phyloP scores from a whole-genome alignment of 2,329 filamentous ascomycete genomes.

The Claviceps purpurea region DNA sequence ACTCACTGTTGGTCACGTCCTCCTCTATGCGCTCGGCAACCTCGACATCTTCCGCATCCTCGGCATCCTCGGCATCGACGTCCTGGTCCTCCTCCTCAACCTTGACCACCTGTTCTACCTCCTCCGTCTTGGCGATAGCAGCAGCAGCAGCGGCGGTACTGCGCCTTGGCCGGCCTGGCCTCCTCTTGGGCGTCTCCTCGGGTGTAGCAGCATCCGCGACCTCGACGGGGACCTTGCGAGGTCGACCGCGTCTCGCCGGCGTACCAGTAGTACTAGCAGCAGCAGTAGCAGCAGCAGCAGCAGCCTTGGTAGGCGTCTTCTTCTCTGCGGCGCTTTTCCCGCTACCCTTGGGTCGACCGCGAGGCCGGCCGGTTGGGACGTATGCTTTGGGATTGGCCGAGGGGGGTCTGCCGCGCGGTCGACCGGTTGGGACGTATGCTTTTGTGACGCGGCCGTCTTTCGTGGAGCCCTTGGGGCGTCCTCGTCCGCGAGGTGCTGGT shows the following conservation, averaged over 20 bases:
- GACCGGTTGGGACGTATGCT: slow-evolving; percentile 23
- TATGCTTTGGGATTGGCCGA: slow-evolving; percentile 18
- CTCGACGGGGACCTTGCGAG: slow-evolving; percentile 15
- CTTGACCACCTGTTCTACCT: neutral
- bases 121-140: neutral
- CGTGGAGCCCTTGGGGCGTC: slow-evolving; percentile 1
- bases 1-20: slow-evolving; percentile 8
- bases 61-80: slow-evolving; percentile 12
- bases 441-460: slow-evolving; percentile 16
- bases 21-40: slow-evolving; percentile 9
- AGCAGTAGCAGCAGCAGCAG: slow-evolving; percentile 8
- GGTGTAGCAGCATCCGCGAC: slow-evolving; percentile 10
- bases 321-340: slow-evolving; percentile 15
- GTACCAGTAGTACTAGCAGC: slow-evolving; percentile 6
- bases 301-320: slow-evolving; percentile 6
- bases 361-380: slow-evolving; percentile 28
- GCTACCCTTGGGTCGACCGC: slow-evolving; percentile 33
- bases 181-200: slow-evolving; percentile 10
- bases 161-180: slow-evolving; percentile 2
- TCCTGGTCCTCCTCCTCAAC: neutral
- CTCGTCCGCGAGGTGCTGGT: slow-evolving; percentile 1
- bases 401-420: slow-evolving; percentile 30
- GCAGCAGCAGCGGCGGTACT: neutral
- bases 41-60: slow-evolving; percentile 10
- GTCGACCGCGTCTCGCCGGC: slow-evolving; percentile 16